A percentile compares a stretch with the other conserved stretches of the same genome.
Conservation (phyloP, 208 protist species). For the Wallacemonas sp. region DNA sequence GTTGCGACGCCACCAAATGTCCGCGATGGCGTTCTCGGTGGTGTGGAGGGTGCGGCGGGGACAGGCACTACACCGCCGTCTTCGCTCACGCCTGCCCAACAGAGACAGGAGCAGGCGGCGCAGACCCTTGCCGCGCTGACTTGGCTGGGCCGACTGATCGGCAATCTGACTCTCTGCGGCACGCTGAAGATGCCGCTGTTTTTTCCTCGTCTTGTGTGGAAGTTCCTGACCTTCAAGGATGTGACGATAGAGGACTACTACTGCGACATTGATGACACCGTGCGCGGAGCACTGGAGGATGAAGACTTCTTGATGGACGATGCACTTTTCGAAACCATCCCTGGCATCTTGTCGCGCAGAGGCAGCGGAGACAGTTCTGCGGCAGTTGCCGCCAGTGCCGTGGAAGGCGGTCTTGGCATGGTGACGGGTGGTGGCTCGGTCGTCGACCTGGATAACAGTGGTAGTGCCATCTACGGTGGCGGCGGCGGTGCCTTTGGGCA, state of each 20-base stretch:
- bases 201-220: constrained; percentile 85
- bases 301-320: constrained; percentile 81
- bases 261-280: constrained; percentile 82
- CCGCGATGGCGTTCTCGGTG: no score
- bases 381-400: not conserved
- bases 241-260: constrained; percentile 79
- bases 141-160: constrained; percentile 87
- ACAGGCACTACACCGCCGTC: no score
- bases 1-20: no score
- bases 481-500: no score
- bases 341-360: constrained; percentile 27
- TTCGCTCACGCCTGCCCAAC: no score
- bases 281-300: constrained; percentile 61
- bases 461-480: not conserved
- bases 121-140: constrained; percentile 25
- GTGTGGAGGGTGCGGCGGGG: no score
- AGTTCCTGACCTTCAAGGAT: constrained; percentile 76
- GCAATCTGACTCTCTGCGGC: constrained; percentile 83
- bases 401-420: not conserved
- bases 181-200: constrained; percentile 68
- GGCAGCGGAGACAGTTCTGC: not conserved
- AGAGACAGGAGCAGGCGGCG: constrained; percentile 9
- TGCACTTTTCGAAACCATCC: constrained; percentile 56
- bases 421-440: not conserved
- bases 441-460: not conserved